These are phyloP conservation scores for Camillea tinctor DNA, from an alignment of 2,329 filamentous ascomycete species.

Conservation along the genomic window DNA sequence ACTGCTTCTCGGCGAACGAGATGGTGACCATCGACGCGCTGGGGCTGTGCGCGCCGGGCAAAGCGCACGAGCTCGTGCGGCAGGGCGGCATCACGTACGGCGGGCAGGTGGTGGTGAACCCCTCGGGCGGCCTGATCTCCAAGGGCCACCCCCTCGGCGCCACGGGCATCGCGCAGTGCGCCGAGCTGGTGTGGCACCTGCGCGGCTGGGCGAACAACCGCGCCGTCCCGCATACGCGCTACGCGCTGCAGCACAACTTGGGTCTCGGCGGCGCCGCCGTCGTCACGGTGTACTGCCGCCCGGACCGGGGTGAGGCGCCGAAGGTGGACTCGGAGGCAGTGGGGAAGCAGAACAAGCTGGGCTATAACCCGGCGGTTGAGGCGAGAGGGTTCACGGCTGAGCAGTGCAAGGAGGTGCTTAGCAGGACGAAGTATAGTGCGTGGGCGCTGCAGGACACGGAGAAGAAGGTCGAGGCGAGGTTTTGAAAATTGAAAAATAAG, in stretches of 20 bases:
- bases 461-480: conserved; percentile 71
- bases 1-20: conserved; percentile 96
- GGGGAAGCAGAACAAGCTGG: conserved; percentile 65
- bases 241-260: conserved; percentile 87
- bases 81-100: conserved; percentile 90
- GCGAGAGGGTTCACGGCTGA: conserved; percentile 83
- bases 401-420: conserved; percentile 71
- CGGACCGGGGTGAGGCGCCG: conserved; percentile 67
- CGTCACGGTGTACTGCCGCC: conserved; percentile 82
- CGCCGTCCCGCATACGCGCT: conserved; percentile 63
- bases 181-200: conserved; percentile 93
- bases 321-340: conserved; percentile 63
- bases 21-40: conserved; percentile 87
- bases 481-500: conserved; percentile 40
- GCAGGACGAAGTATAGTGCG: conserved; percentile 60
- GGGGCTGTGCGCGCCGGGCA: conserved; percentile 73
- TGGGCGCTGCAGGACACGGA: conserved; percentile 79
- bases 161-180: conserved; percentile 92
- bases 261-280: conserved; percentile 89
- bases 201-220: conserved; percentile 96
- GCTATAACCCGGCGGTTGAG: conserved; percentile 89
- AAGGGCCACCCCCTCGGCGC: conserved; percentile 95
- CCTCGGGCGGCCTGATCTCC: conserved; percentile 89
- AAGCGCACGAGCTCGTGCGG: conserved; percentile 88
- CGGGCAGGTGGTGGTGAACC: conserved; percentile 80